A percentile compares a stretch with the other conserved stretches of the same genome.
Evolutionary conservation across 345 rosid genomes (phyloP).

Genomic region (Eucalyptus regnans): DNA sequence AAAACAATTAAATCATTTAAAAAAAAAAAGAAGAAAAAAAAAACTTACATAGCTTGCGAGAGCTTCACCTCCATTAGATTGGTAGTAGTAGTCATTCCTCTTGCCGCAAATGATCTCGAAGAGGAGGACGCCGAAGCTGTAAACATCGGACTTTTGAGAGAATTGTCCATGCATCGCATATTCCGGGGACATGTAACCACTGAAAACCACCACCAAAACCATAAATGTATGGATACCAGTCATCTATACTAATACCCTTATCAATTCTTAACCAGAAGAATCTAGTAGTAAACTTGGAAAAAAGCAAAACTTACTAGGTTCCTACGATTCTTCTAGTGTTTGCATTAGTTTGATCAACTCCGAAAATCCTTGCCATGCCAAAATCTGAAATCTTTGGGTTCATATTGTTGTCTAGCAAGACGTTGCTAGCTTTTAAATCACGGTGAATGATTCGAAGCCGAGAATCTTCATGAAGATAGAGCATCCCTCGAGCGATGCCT

Average conservation of each 20-base stretch:
- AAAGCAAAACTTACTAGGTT: constrained; percentile 14
- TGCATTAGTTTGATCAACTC: constrained; percentile 15
- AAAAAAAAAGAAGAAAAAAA: no score
- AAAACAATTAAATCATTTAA: no score
- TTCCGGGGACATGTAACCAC: no score
- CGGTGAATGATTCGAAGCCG: constrained; percentile 27
- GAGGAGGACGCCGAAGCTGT: no score
- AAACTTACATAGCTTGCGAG: no score
- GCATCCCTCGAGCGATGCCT: constrained; percentile 29
- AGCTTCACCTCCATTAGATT: no score
- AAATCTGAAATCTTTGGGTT: constrained; percentile 33
- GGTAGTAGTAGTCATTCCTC: no score
- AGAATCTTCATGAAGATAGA: constrained; percentile 38
- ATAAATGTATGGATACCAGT: rapidly evolving
- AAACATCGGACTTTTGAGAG: no score
- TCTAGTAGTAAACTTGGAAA: not conserved
- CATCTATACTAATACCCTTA: no score
- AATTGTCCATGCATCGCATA: no score
- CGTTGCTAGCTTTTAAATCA: constrained; percentile 30
- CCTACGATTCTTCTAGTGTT: constrained; percentile 24
- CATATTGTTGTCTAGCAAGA: constrained; percentile 22
- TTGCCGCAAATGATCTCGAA: no score
- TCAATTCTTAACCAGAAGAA: not conserved
- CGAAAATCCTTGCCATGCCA: constrained; percentile 34
- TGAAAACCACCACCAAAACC: no score